A percentile compares a stretch with the other conserved stretches of the same genome.
Evolutionary conservation across 306 rosid genomes (phyloP).

Genomic region (Argentina anserina): DNA sequence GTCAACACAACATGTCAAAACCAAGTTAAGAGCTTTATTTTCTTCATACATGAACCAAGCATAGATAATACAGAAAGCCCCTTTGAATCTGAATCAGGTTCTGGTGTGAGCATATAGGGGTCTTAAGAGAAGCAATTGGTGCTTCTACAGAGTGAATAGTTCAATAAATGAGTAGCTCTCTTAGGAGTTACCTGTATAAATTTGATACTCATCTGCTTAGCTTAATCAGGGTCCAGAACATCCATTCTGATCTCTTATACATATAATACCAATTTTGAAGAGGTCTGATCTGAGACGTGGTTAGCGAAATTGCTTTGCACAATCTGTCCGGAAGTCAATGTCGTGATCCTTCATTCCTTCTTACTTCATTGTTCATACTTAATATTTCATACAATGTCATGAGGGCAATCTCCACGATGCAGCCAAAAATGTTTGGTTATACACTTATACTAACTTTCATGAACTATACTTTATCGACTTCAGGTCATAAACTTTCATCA

Average conservation of each 20-base stretch:
- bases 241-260: not conserved
- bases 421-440: not conserved
- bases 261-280: not conserved
- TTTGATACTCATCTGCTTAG: constrained; percentile 15
- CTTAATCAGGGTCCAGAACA: constrained; percentile 15
- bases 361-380: not conserved
- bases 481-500: not conserved
- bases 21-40: constrained; percentile 27
- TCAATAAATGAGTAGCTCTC: constrained; percentile 23
- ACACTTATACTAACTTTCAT: not conserved
- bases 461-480: not conserved
- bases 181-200: constrained; percentile 11
- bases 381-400: not conserved
- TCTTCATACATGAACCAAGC: constrained; percentile 27
- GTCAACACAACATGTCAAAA: constrained; percentile 32
- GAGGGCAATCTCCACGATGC: not conserved
- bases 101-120: constrained; percentile 23
- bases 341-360: not conserved
- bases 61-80: constrained; percentile 19
- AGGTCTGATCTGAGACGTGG: not conserved
- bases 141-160: constrained; percentile 13
- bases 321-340: not conserved
- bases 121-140: constrained; percentile 20
- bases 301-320: not conserved
- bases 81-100: constrained; percentile 2